phyloP scores from a whole-genome alignment of 2,329 filamentous ascomycete species.

The Periglandula ipomoeae region DNA sequence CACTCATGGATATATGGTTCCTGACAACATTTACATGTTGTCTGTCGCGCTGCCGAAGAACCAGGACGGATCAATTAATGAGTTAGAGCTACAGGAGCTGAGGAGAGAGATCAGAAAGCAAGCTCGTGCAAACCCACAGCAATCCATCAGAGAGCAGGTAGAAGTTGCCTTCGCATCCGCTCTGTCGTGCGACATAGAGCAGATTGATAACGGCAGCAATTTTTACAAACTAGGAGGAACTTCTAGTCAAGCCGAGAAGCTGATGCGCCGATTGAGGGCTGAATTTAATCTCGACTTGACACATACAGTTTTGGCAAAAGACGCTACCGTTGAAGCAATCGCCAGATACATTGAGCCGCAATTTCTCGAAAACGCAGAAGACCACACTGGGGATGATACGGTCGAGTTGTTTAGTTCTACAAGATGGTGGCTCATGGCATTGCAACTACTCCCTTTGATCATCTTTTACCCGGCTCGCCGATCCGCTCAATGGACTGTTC shows the following conservation, averaged over 20 bases:
- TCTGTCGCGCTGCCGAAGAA: not conserved
- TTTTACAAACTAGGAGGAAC: slow-evolving; percentile 41
- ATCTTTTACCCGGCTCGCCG: slow-evolving; percentile 41
- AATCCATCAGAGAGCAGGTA: slow-evolving; percentile 23
- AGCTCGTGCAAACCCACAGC: slow-evolving; percentile 6
- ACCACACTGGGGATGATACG: slow-evolving; percentile 19
- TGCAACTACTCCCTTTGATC: slow-evolving; percentile 41
- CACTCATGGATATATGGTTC: slow-evolving; percentile 6
- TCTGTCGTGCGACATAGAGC: slow-evolving; percentile 28
- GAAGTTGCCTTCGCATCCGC: slow-evolving; percentile 31
- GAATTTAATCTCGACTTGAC: slow-evolving; percentile 39
- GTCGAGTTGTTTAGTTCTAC: slow-evolving; percentile 38
- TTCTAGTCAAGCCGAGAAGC: slow-evolving; percentile 32
- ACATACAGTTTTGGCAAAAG: slow-evolving; percentile 40
- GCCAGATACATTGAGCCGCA: slow-evolving; percentile 25
- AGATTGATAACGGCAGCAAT: slow-evolving; percentile 21
- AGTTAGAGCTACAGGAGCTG: slow-evolving; percentile 22
- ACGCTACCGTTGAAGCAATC: slow-evolving; percentile 33
- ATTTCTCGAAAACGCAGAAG: slow-evolving; percentile 1
- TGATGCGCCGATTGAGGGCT: slow-evolving; percentile 26
- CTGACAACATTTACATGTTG: slow-evolving; percentile 5
- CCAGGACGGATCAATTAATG: slow-evolving; percentile 10
- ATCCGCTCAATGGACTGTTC: slow-evolving; percentile 41
- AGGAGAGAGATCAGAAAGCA: slow-evolving; percentile 14
- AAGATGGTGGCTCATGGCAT: slow-evolving; percentile 35